Conservation (phyloP, 2,329 filamentous ascomycete species). For the Aureobasidium musti region DNA sequence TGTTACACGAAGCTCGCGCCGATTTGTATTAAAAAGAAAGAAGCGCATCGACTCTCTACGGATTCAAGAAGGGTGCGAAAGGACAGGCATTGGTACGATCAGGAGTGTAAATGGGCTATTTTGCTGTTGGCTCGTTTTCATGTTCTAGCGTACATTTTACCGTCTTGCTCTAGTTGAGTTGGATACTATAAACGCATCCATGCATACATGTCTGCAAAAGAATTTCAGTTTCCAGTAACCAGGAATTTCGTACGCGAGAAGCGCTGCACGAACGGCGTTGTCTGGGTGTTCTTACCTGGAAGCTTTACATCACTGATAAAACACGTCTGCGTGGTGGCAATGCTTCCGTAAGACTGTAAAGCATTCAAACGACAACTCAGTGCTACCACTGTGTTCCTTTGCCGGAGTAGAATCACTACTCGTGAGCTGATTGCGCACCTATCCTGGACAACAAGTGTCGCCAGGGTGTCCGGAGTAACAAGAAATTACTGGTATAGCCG, state of each 20-base stretch:
- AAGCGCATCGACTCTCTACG: background rate
- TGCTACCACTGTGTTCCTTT: too few species aligned
- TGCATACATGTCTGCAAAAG: too few species aligned
- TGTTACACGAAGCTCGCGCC: slow-evolving; percentile 14
- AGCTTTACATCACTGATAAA: too few species aligned
- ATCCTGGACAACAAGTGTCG: too few species aligned
- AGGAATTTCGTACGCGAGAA: too few species aligned
- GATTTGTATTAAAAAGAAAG: slow-evolving; percentile 9
- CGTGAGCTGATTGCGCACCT: background rate
- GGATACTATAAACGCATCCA: background rate
- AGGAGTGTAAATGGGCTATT: background rate
- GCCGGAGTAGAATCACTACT: background rate
- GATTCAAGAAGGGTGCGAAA: background rate
- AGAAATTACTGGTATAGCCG: background rate
- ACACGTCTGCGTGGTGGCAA: too few species aligned
- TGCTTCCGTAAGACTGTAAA: too few species aligned
- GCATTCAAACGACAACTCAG: too few species aligned
- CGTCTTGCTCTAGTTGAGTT: background rate
- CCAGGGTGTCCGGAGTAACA: too few species aligned
- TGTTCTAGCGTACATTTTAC: slow-evolving; percentile 6
- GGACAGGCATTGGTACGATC: background rate
- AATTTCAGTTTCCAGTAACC: too few species aligned
- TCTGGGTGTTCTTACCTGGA: too few species aligned
- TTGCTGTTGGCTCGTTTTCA: background rate
- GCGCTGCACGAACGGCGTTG: too few species aligned